Conservation (phyloP, 176 grass and related monocot genomes). For the Triticum timopheevii region DNA sequence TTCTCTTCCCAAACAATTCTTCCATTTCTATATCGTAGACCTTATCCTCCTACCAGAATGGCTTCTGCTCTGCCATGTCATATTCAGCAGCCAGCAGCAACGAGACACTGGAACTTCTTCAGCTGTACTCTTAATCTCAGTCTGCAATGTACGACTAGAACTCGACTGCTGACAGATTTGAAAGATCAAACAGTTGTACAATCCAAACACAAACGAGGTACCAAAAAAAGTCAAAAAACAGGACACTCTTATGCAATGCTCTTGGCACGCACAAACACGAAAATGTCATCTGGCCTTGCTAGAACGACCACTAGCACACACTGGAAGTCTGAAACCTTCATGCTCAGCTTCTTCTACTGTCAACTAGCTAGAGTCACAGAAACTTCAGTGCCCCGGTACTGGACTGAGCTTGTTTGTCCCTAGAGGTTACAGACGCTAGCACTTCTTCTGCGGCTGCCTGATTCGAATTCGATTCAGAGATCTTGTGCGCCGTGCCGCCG, state of each 20-base stretch:
- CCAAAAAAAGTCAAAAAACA: not conserved
- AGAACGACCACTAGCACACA: not conserved
- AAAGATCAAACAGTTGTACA: not conserved
- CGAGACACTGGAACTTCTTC: not conserved
- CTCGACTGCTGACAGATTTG: not conserved
- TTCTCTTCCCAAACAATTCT: too few relatives aligned
- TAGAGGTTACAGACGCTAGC: not conserved
- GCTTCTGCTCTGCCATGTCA: too few relatives aligned
- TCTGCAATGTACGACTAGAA: not conserved
- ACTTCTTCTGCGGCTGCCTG: not conserved
- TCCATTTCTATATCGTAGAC: too few relatives aligned
- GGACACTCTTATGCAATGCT: not conserved
- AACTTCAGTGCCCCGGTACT: not conserved
- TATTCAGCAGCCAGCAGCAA: not conserved
- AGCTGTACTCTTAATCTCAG: not conserved
- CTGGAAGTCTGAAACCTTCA: not conserved
- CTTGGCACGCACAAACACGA: not conserved
- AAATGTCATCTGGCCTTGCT: not conserved
- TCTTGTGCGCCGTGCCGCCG: not conserved
- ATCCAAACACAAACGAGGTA: not conserved
- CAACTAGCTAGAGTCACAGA: not conserved
- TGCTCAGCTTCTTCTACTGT: conserved; percentile 17
- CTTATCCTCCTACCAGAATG: too few relatives aligned
- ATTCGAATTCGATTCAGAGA: not conserved
- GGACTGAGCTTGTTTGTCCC: not conserved